phyloP scores from a whole-genome alignment of 2,329 filamentous ascomycete species.

The Sarocladiaceae sp. region DNA sequence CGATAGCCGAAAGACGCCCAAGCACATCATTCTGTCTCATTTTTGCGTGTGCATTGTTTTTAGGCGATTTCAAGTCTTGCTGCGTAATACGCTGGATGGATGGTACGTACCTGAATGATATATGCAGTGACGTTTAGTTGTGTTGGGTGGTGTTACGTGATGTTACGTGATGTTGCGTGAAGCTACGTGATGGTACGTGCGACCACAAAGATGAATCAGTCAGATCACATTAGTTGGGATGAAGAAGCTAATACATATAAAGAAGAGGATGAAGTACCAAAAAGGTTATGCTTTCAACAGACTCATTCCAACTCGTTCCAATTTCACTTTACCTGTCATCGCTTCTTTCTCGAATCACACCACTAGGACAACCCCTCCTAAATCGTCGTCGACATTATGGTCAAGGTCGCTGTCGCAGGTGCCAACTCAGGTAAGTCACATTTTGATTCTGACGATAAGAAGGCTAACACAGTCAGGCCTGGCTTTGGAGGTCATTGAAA shows the following conservation, averaged over 20 bases:
- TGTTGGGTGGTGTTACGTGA: neutral
- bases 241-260: too few species aligned
- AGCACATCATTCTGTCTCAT: neutral
- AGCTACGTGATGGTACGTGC: too few species aligned
- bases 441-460: neutral
- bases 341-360: too few species aligned
- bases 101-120: neutral
- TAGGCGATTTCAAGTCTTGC: neutral
- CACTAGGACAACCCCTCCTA: neutral
- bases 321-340: too few species aligned
- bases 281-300: too few species aligned
- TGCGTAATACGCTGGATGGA: neutral
- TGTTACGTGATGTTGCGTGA: too few species aligned
- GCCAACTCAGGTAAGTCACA: slow-evolving; percentile 10
- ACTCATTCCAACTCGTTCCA: too few species aligned
- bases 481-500: slow-evolving; percentile 14
- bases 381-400: slow-evolving; percentile 7
- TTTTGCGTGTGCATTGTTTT: neutral
- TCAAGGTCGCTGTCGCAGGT: slow-evolving; percentile 13
- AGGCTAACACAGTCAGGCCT: slow-evolving; percentile 10
- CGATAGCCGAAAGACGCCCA: neutral
- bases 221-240: too few species aligned
- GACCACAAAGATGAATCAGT: too few species aligned
- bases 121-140: neutral
- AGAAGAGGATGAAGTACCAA: too few species aligned